Base-by-base conservation (phyloP, 1,284 basidiomycete species). In the Pterula multifida region DNA sequence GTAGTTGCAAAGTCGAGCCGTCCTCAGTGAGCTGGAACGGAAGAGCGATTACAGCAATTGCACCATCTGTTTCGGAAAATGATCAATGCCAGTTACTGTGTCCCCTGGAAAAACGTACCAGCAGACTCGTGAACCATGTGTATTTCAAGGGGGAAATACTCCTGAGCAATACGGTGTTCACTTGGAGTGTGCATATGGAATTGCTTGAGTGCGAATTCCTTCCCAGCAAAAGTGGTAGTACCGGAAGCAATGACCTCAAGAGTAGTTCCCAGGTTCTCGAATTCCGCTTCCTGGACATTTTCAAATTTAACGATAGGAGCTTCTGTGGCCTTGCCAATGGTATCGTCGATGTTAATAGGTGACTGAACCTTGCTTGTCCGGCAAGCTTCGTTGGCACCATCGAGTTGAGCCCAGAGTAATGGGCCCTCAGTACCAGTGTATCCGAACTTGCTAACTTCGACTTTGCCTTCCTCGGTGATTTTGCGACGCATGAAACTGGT, bases 11-110 rank as follows among this genome's bases (percentile, higher is more conserved):
- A 12, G 56, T 57, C 13, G 45, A 47, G 1, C 52, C 54, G 48
- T 57, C 56, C 49, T 57, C 56, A 25, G 51, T 52, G 50, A 57
- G 56, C 50, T 57, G 56, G 56, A 57, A 57, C 6, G 56, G 56
- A 13, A 57, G 44, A 1, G 56, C 56, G 26, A 57, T 52, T 36
- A 57, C 56, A 3, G 52, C 56, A 26, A 57, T 57, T 13, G 53
- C 51, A 21, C 48, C 54, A 36, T 57, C 56, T 57, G 47, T n/a
- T n/a, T n/a, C n/a, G 2, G 24, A 9, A 19, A 47, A 23, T 47
- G 42, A 50, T 13, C 24, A 3, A 6, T 1, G 19, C 23, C 24
- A 44, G 36, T 6, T 22, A 22, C 22, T n/a, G 28, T 45, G 3
- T 19, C 15, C 35, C 11, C 25, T 9, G 45, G 39, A 15, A 25